Evolutionary conservation across 345 rosid genomes (phyloP).

Genomic region (Pugionium cornutum): DNA sequence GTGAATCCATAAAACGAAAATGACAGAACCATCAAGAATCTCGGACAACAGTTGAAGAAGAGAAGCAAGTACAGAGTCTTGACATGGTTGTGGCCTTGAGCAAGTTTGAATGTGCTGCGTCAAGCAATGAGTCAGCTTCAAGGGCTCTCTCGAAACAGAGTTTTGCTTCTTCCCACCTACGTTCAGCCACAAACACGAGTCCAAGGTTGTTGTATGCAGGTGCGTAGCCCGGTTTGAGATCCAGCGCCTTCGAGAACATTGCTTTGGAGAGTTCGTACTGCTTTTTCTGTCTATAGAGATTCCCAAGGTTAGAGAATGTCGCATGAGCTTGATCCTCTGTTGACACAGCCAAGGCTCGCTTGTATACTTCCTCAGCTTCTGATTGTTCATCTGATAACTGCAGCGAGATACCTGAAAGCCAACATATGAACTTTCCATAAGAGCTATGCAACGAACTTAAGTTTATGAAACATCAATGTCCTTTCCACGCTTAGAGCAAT

Average conservation of each 20-base stretch:
- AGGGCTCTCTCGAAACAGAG: slow-evolving; percentile 80
- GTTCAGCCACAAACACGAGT: slow-evolving; percentile 86
- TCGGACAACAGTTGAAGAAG: slow-evolving; percentile 36
- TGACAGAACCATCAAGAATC: slow-evolving; percentile 27
- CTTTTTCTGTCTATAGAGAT: slow-evolving; percentile 75
- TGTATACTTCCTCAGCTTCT: slow-evolving; percentile 43
- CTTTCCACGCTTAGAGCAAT: background rate
- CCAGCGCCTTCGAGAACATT: slow-evolving; percentile 82
- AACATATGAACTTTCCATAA: slow-evolving; percentile 6
- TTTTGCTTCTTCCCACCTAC: slow-evolving; percentile 84
- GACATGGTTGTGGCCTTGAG: slow-evolving; percentile 52
- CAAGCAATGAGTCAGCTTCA: slow-evolving; percentile 76
- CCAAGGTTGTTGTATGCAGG: slow-evolving; percentile 96
- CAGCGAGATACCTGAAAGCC: slow-evolving; percentile 65
- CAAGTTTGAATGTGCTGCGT: slow-evolving; percentile 88
- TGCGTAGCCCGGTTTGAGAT: slow-evolving; percentile 85
- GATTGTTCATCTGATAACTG: slow-evolving; percentile 67
- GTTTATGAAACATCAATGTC: background rate
- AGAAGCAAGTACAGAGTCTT: slow-evolving; percentile 42
- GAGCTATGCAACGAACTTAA: slow-evolving; percentile 10
- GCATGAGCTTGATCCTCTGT: slow-evolving; percentile 63
- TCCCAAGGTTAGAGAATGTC: slow-evolving; percentile 86
- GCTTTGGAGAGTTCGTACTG: slow-evolving; percentile 84
- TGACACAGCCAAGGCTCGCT: slow-evolving; percentile 56
- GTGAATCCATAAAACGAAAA: background rate